Evolutionary conservation across 495 filamentous ascomycete species (phyloP).

Genomic region (Pyronema omphalodes): DNA sequence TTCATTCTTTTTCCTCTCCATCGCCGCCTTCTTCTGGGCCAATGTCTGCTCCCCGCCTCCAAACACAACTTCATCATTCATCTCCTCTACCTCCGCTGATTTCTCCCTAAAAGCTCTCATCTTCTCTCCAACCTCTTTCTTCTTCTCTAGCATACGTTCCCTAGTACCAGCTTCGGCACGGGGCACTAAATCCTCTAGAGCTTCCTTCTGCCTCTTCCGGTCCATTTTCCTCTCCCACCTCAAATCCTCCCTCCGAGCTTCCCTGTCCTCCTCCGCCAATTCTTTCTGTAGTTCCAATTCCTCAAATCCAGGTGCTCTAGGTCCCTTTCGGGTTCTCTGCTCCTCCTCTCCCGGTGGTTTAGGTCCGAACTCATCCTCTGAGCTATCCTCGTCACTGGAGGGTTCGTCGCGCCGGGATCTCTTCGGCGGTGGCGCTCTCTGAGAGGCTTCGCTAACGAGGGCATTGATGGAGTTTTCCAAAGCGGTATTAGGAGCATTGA

Average conservation of each 20-base stretch:
- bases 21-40: conserved; percentile 34
- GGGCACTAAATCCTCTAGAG: conserved; percentile 61
- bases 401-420: conserved; percentile 1
- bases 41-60: conserved; percentile 38
- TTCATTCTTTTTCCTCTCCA: conserved; percentile 45
- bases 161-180: conserved; percentile 70
- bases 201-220: conserved; percentile 38
- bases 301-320: conserved; percentile 52
- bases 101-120: conserved; percentile 41
- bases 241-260: conserved; percentile 34
- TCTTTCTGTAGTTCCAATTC: conserved; percentile 49
- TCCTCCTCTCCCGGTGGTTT: conserved; percentile 34
- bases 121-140: conserved; percentile 36
- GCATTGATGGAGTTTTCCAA: neutral
- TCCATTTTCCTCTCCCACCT: conserved; percentile 44
- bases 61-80: conserved; percentile 40
- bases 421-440: neutral
- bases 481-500: neutral
- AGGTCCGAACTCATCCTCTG: conserved; percentile 48
- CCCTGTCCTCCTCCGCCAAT: conserved; percentile 33
- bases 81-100: conserved; percentile 39
- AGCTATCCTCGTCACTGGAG: conserved; percentile 24
- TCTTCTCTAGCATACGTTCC: conserved; percentile 77
- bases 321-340: conserved; percentile 34
- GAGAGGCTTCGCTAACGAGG: neutral